A percentile compares a stretch with the other conserved stretches of the same genome.
phyloP scores from a whole-genome alignment of 345 rosid species.

The Eucalyptus pauciflora region DNA sequence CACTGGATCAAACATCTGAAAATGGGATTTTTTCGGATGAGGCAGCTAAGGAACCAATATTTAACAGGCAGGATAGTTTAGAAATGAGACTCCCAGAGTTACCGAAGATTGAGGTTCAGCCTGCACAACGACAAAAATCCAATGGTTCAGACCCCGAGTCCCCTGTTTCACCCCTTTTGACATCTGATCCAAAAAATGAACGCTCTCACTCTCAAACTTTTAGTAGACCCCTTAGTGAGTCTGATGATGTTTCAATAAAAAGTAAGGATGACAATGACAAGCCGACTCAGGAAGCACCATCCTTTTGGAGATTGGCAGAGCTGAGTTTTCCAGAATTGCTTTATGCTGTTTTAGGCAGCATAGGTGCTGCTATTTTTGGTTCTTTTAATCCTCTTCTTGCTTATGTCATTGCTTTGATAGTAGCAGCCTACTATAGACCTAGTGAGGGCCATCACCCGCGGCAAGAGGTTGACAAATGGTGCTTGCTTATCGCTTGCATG shows the following conservation, averaged over 20 bases:
- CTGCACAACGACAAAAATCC: slow-evolving; percentile 41
- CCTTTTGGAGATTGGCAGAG: slow-evolving; percentile 88
- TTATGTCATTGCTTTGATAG: slow-evolving; percentile 77
- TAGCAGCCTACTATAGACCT: slow-evolving; percentile 57
- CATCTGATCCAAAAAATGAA: slow-evolving; percentile 87
- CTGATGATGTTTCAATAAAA: slow-evolving; percentile 51
- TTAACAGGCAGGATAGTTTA: slow-evolving; percentile 91
- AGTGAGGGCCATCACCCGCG: slow-evolving; percentile 26
- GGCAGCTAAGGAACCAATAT: slow-evolving; percentile 67
- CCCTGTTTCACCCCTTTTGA: slow-evolving; percentile 94
- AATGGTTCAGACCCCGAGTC: slow-evolving; percentile 96
- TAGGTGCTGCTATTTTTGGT: slow-evolving; percentile 98
- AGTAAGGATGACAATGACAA: slow-evolving; percentile 33
- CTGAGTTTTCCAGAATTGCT: slow-evolving; percentile 98
- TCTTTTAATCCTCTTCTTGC: slow-evolving; percentile 98
- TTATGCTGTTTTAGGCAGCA: slow-evolving; percentile 93
- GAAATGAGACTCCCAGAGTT: slow-evolving; percentile 88
- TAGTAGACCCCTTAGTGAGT: slow-evolving; percentile 81
- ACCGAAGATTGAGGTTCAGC: slow-evolving; percentile 81
- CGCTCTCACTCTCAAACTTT: slow-evolving; percentile 97
- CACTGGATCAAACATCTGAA: slow-evolving; percentile 65
- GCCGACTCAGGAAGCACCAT: slow-evolving; percentile 51
- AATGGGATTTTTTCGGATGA: slow-evolving; percentile 55
- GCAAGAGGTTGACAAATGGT: slow-evolving; percentile 89
- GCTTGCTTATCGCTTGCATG: slow-evolving; percentile 96